Conservation (phyloP, 1,139 yeast species). For the Debaryomyces nepalensis region DNA sequence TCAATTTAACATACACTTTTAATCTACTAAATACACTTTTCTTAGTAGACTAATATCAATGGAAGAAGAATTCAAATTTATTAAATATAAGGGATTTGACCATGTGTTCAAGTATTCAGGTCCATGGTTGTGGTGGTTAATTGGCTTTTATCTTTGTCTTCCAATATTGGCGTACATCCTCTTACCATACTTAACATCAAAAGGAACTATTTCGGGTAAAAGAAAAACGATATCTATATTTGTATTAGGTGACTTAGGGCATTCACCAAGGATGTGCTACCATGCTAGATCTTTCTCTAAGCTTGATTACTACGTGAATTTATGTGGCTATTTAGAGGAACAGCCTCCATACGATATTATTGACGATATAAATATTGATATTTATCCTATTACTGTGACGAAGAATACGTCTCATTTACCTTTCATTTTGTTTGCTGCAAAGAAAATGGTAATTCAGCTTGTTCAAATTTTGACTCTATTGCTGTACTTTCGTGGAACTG, state of each 20-base stretch:
- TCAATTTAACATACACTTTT: too few relatives aligned
- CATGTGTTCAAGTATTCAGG: conserved; percentile 36
- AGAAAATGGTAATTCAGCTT: conserved; percentile 65
- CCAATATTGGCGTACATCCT: conserved; percentile 43
- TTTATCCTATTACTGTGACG: conserved; percentile 53
- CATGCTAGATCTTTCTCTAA: conserved; percentile 83
- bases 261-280: conserved; percentile 93
- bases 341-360: conserved; percentile 53
- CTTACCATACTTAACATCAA: conserved; percentile 33
- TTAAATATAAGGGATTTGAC: conserved; percentile 34
- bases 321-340: conserved; percentile 83
- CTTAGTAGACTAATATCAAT: conserved; percentile 10
- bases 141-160: conserved; percentile 39
- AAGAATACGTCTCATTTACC: conserved; percentile 52
- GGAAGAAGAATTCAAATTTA: conserved; percentile 19
- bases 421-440: conserved; percentile 59
- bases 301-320: conserved; percentile 71
- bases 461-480: conserved; percentile 50
- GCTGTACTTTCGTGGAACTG: conserved; percentile 61
- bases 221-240: conserved; percentile 68
- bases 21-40: too few relatives aligned
- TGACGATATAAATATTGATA: conserved; percentile 56
- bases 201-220: conserved; percentile 24
- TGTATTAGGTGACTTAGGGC: conserved; percentile 93
- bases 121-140: conserved; percentile 44